Evolutionary conservation across 768 basidiomycete species (phyloP).

Genomic region (Panaeolus cyanescens): DNA sequence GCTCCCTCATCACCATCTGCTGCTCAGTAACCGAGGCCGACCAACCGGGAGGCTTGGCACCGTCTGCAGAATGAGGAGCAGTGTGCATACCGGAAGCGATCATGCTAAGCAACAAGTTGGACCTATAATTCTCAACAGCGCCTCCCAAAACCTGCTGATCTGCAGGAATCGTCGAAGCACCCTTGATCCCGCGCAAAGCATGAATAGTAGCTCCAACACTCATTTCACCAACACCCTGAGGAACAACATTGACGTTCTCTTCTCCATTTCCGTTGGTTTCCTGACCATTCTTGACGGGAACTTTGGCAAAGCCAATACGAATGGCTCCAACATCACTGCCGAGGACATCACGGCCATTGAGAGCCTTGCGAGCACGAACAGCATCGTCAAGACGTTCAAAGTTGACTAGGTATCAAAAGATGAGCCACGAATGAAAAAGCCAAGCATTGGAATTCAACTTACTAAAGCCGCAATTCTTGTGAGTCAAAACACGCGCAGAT

Average conservation of each 20-base stretch:
- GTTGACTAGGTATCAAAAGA: slow-evolving; percentile 64
- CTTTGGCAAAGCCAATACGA: slow-evolving; percentile 95
- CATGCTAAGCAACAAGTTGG: slow-evolving; percentile 88
- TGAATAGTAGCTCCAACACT: slow-evolving; percentile 89
- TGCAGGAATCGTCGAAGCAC: slow-evolving; percentile 88
- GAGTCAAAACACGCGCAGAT: slow-evolving; percentile 92
- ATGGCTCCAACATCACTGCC: slow-evolving; percentile 97
- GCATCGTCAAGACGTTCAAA: slow-evolving; percentile 98
- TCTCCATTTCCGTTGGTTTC: slow-evolving; percentile 61
- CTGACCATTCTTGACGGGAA: slow-evolving; percentile 86
- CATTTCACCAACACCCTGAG: slow-evolving; percentile 82
- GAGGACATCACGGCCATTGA: slow-evolving; percentile 94
- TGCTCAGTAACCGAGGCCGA: slow-evolving; percentile 83
- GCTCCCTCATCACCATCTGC: slow-evolving; percentile 95
- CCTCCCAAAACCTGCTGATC: slow-evolving; percentile 94
- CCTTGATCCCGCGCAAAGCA: slow-evolving; percentile 84
- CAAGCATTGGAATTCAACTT: slow-evolving; percentile 37
- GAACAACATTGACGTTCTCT: slow-evolving; percentile 64
- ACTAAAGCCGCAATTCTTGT: slow-evolving; percentile 97
- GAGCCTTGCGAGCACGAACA: slow-evolving; percentile 90
- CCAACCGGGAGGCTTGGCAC: slow-evolving; percentile 68
- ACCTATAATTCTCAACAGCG: slow-evolving; percentile 92
- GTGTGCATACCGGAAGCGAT: slow-evolving; percentile 75
- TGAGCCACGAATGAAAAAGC: background rate
- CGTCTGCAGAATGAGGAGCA: slow-evolving; percentile 55